Evolutionary conservation across 371 early-diverging fungal species (phyloP), one percentile per base, ranked within the genome.

Genomic region (Amoeboaphelidium protococcarum): DNA sequence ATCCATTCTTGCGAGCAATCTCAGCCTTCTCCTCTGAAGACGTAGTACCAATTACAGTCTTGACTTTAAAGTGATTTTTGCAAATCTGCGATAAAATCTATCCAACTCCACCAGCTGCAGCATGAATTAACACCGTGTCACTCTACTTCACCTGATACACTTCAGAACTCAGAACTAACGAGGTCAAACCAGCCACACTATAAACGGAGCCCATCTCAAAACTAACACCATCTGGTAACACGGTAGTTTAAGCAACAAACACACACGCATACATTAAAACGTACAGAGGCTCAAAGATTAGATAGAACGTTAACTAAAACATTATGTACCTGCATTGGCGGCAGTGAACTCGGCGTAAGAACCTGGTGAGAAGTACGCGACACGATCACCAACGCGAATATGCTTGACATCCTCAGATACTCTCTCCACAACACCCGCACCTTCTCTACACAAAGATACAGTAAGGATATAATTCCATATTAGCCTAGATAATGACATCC

Each of bases 21-120:
- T 63, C 61, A 0, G 78, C 82, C 64, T 92, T 92, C 41, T 74
- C 82, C 0, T 67, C 65, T 0, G 73, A 69, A n/a, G 86, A 82
- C 0, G 74, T 73, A 1, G 87, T 87, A 23, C 86, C 87, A 48
- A 92, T 87, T 37, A 86, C 91, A 40, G 61, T 70, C 21, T 88
- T 90, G 16, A 90, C 94, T 0, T n/a, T n/a, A n/a, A n/a, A n/a
- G n/a, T 72, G 52, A 26, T 69, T 57, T 49, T 74, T 76, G 54
- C 70, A 64, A 56, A 90, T 56, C 59, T 64, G 64, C 16, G 80
- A 82, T 25, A 89, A 63, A 23, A 83, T 53, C 10, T 72, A 58
- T 12, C 90, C 92, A 6, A 79, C 77, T 26, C 90, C 89, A 13
- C 90, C 92, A 13, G 89, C 89, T 0, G 84, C 88, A 4, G 92